Evolutionary conservation across 2,329 filamentous ascomycete genomes (phyloP), one percentile per base, ranked within the genome.

Genomic region (Pseudocercospora ulei): DNA sequence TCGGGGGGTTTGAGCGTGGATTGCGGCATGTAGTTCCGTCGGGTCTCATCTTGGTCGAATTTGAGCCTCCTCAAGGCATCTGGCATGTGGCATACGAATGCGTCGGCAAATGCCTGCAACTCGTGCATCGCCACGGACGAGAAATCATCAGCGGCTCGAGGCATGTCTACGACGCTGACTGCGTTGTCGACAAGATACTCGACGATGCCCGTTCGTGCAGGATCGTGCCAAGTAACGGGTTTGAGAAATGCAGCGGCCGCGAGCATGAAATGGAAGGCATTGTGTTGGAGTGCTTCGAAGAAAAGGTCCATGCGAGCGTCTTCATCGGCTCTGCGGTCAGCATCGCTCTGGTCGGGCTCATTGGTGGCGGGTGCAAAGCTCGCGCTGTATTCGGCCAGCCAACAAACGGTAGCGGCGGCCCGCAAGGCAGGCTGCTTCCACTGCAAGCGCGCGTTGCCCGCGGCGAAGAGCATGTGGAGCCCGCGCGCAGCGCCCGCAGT

Each of bases 71-170:
- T 78, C 28, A 98, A 71, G 3, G 90, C 80, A 63, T 96, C 87
- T 0, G 90, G 90, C 66, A 96, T 81, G 56, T 98, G 94, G 0
- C 85, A 83, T n/a, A n/a, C n/a, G n/a, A n/a, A n/a, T n/a, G n/a
- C 81, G 56, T 96, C 88, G 5, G 88, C 76, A 56, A 96, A 94
- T 0, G 73, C 72, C 58, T 96, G 88, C 6, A 96, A 64, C 55
- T 87, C 82, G 42, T 80, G 73, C 75, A 88, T 84, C 17, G 93
- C 63, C 13, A 80, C 67, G 4, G 69, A 57, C 47, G 82, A 80
- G 56, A 96, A 85, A 49, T 78, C 78, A 4, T 72, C 67, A 3
- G 82, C 78, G 39, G 87, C 83, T 2, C 5, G 80, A 67, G 76
- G 69, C 18, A 52, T 53, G 25, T 93, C 84, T 0, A 75, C 63